A percentile compares a stretch with the other conserved stretches of the same genome.
These are phyloP conservation scores for Corylus avellana DNA, from an alignment of 306 rosid genomes.

Conservation along the genomic window DNA sequence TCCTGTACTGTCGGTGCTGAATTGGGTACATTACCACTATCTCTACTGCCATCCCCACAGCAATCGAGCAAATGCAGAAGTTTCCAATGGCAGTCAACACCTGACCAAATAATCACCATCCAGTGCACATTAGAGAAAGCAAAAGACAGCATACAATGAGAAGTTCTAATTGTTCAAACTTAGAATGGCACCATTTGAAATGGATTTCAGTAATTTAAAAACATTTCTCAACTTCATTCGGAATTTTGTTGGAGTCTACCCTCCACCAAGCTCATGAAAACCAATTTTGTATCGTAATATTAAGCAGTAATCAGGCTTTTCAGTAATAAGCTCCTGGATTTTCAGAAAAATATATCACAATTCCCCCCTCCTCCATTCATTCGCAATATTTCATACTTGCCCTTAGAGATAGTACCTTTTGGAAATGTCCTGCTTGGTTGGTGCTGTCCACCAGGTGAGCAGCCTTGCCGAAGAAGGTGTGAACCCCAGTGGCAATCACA, in stretches of 20 bases:
- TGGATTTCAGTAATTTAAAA: not conserved
- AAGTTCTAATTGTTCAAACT: not conserved
- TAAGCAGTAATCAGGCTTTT: not conserved
- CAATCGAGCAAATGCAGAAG: constrained; percentile 91
- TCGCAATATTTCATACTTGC: not conserved
- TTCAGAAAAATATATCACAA: not conserved
- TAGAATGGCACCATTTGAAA: not conserved
- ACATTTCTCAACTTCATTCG: not conserved
- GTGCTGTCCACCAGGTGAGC: constrained; percentile 91
- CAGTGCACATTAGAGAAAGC: constrained; percentile 15
- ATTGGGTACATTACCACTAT: constrained; percentile 83
- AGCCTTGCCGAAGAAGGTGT: constrained; percentile 95
- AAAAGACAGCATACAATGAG: not conserved
- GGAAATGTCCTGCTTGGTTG: constrained; percentile 80
- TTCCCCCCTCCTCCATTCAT: not conserved
- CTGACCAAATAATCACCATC: constrained; percentile 39
- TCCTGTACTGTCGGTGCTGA: constrained; percentile 68
- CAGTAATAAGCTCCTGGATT: not conserved
- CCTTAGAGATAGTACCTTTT: constrained; percentile 52
- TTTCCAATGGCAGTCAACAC: constrained; percentile 90
- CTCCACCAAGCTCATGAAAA: not conserved
- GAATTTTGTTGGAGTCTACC: not conserved
- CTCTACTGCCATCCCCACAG: constrained; percentile 69
- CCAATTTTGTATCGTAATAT: not conserved
- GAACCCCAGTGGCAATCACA: constrained; percentile 93